A percentile compares a stretch with the other conserved stretches of the same genome.
Evolutionary conservation across 2,329 filamentous ascomycete genomes (phyloP).

Genomic region (Fusarium tjaetaba): DNA sequence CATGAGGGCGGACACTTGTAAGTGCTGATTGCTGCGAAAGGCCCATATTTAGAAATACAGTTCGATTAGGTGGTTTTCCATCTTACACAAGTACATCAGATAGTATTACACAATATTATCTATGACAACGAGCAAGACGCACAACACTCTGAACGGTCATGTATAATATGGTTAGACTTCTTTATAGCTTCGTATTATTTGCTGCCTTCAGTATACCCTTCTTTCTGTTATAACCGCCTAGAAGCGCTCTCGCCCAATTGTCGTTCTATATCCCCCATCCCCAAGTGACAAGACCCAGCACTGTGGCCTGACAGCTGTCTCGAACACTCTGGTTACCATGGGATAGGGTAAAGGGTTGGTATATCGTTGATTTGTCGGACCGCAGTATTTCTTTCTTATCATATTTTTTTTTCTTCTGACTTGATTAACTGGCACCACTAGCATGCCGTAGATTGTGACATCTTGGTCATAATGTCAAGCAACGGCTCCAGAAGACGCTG

Average conservation of each 20-base stretch:
- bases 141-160: not conserved
- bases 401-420: not conserved
- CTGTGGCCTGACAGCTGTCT: not conserved
- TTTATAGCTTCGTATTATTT: not conserved
- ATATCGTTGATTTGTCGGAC: not conserved
- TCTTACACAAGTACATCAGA: not conserved
- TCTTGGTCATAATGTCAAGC: rapidly evolving
- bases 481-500: too few relatives aligned
- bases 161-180: not conserved
- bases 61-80: not conserved
- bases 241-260: not conserved
- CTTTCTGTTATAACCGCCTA: not conserved
- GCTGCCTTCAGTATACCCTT: not conserved
- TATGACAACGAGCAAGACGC: not conserved
- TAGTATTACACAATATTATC: not conserved
- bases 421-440: not conserved
- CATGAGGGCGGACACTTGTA: too few relatives aligned
- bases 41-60: not conserved
- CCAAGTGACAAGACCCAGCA: not conserved
- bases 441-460: not conserved
- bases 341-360: too few relatives aligned
- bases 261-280: not conserved
- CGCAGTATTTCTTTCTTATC: not conserved
- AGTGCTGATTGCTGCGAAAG: not conserved
- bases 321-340: not conserved